Base-by-base conservation (phyloP, 2,329 filamentous ascomycete genomes). In the Proliferodiscus dingleyae region DNA sequence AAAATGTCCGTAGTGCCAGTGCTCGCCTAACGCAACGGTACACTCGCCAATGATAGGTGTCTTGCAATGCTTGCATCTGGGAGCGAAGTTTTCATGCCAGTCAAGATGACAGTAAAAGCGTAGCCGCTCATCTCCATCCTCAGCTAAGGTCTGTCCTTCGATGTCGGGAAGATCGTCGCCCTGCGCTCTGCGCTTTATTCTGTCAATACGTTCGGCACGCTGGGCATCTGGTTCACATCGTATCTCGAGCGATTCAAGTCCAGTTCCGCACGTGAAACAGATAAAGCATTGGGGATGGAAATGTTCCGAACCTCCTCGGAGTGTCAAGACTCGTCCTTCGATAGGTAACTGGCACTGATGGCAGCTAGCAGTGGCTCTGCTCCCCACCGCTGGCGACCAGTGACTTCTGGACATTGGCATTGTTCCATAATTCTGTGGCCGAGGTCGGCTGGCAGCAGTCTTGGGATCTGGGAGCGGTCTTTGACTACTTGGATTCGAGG, bases 61-160 rank as follows among this genome's bases (percentile, higher is more conserved):
- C 65, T 86, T 89, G 77, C 93, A 98, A 65, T 87, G 89, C 69
- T 93, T 93, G 75, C 93, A 98, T 33, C 89, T 82, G 4, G 93
- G 93, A 24, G 87, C 89, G 67, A 88, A 98, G 43, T 86, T 73
- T 68, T 98, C 93, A 66, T 98, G 93, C 79, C 90, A 98, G 71
- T 98, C 93, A n/a, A 98, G 78, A 64, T 97, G 91, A 68, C 93
- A 98, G 71, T 87, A 98, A 75, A 97, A 97, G 9, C 91, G 82
- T 37, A 88, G 69, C 9, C 80, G 74, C 29, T 79, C 76, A 62
- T 91, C 85, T 33, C 85, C 83, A 57, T 91, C 86, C 52, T 87
- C 83, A 2, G 75, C 75, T 66, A 77, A 76, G 9, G 81, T 83
- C 62, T 79, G 71, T 23, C 77, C 78, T 2, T 81, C 80, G 41